Percentiles rank a stretch among this genome's conserved stretches.
Conservation (phyloP, 306 rosid species). For the Delonix regia region DNA sequence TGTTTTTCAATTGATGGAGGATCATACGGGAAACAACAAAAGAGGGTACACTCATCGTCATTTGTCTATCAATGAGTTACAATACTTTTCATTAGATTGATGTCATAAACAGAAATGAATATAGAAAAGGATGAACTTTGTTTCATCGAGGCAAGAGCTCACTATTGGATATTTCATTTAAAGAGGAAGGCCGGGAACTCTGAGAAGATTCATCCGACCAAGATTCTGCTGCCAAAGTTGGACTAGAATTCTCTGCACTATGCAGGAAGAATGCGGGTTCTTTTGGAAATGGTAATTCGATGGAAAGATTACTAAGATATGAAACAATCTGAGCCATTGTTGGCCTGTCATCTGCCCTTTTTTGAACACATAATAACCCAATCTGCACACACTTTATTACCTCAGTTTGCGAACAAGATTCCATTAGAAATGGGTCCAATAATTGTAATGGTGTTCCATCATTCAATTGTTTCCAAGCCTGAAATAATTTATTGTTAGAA, state of each 20-base stretch:
- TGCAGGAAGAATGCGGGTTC: constrained; percentile 6
- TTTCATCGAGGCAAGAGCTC: not conserved
- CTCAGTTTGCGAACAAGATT: not conserved
- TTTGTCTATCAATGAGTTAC: too few relatives aligned
- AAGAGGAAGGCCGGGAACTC: too few relatives aligned
- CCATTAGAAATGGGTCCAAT: not conserved
- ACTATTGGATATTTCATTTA: not conserved
- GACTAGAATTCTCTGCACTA: not conserved
- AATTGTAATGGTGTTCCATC: not conserved
- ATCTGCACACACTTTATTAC: not conserved
- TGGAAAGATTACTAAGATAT: not conserved
- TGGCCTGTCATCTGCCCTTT: not conserved
- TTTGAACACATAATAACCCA: constrained; percentile 19
- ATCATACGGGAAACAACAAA: too few relatives aligned
- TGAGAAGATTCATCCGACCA: not conserved
- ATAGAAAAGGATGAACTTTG: too few relatives aligned
- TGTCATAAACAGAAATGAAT: too few relatives aligned
- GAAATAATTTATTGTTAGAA: not conserved
- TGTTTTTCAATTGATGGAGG: too few relatives aligned
- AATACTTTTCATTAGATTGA: too few relatives aligned
- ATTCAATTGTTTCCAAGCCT: not conserved
- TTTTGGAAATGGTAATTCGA: not conserved
- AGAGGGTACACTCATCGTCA: too few relatives aligned
- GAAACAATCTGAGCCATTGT: not conserved
- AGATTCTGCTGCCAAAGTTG: not conserved